Evolutionary conservation across 1,284 basidiomycete species (phyloP), one percentile per base, ranked within the genome.

Genomic region (Lentinus polychrous): DNA sequence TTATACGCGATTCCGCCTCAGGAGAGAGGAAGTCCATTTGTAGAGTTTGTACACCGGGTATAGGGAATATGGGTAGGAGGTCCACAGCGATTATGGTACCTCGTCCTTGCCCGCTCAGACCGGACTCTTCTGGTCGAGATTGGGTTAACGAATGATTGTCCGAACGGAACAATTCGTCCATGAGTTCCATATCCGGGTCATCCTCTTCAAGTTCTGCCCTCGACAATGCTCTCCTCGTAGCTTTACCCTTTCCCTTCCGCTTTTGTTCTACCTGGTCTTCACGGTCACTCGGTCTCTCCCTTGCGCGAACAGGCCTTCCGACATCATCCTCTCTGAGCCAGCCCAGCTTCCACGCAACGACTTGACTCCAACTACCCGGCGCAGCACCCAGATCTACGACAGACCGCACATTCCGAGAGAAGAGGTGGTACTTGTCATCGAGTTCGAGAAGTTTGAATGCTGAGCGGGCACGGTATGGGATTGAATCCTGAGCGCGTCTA

Each of bases 301-400:
- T 31, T 20, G 20, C 45, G 8, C 15, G 17, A 18, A 20, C 37
- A n/a, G 43, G 42, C 20, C 45, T 43, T 20, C 32, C 45, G 7
- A 40, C 14, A 14, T 47, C 46, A 31, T 49, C 48, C 33, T 56
- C 55, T 34, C 55, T 49, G 27, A 39, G 45, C 61, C 59, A 65
- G 10, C 62, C 65, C 43, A 85, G 63, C 53, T 77, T 75, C 20
- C 71, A 71, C 0, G 85, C 82, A 8, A 82, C 81, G 17, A 91
- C 88, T 59, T 94, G 90, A 49, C 83, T 85, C 91, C 91, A 94
- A 0, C 91, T 90, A 4, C 91, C 91, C 0, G 91, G 91, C 1
- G 91, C 89, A 1, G 86, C 87, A 31, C 91, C 91, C 22, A 94
- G 75, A 64, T 94, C 91, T 1, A 93, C 79, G 0, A 93, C 81